Conservation (phyloP, 2,329 filamentous ascomycete species). For the Pseudogymnoascus pannorum region DNA sequence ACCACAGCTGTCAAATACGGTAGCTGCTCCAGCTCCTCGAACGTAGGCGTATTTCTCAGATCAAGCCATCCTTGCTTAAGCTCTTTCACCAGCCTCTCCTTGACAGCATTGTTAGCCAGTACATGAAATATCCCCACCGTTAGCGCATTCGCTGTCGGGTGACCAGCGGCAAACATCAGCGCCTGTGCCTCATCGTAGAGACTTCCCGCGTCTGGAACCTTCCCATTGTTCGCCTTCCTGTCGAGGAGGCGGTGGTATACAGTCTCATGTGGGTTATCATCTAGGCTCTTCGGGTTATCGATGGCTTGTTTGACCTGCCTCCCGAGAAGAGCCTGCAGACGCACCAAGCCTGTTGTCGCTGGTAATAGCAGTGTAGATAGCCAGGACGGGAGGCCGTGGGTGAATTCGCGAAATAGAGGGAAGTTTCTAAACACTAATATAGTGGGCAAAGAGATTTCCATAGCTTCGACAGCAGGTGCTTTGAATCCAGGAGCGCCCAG, state of each 20-base stretch:
- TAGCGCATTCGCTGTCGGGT: slow-evolving; percentile 35
- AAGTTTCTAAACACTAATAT: slow-evolving; percentile 33
- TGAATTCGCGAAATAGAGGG: slow-evolving; percentile 13
- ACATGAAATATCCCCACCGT: slow-evolving; percentile 34
- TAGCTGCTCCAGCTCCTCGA: slow-evolving; percentile 16
- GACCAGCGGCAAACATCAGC: slow-evolving; percentile 37
- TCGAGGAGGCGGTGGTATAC: slow-evolving; percentile 29
- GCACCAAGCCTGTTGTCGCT: slow-evolving; percentile 16
- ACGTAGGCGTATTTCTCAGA: slow-evolving; percentile 23
- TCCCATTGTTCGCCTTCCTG: slow-evolving; percentile 23
- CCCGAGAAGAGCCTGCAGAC: slow-evolving; percentile 16
- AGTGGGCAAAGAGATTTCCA: slow-evolving; percentile 29
- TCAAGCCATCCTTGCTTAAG: slow-evolving; percentile 31
- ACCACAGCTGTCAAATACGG: slow-evolving; percentile 10
- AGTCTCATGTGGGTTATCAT: slow-evolving; percentile 24
- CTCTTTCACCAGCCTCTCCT: slow-evolving; percentile 31
- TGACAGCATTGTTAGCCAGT: slow-evolving; percentile 26
- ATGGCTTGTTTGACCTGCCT: slow-evolving; percentile 21
- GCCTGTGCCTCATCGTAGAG: slow-evolving; percentile 37
- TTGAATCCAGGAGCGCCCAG: slow-evolving; percentile 31
- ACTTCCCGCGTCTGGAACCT: slow-evolving; percentile 15
- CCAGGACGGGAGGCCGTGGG: slow-evolving; percentile 17
- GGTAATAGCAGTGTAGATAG: slow-evolving; percentile 17
- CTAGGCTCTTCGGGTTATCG: slow-evolving; percentile 21
- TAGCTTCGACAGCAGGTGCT: slow-evolving; percentile 32